Evolutionary conservation across 1,139 yeast genomes (phyloP).

Genomic region (Sugiyamaella xylanicola): DNA sequence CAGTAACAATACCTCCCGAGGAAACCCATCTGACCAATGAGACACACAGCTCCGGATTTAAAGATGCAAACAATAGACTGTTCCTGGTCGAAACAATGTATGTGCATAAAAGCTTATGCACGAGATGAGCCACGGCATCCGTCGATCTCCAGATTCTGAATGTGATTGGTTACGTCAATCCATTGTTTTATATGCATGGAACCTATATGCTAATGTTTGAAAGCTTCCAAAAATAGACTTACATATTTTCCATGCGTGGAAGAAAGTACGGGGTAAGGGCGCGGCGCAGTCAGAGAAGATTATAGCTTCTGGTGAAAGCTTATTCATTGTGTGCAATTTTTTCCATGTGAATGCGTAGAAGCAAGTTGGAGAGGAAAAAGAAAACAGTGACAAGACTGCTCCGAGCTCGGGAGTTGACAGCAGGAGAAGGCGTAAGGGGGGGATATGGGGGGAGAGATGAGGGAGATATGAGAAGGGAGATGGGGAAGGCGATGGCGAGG

Average conservation of each 20-base stretch:
- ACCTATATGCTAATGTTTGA: not conserved
- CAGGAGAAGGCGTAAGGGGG: not conserved
- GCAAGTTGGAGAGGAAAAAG: not conserved
- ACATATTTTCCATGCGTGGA: not conserved
- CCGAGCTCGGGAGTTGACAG: not conserved
- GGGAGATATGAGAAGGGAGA: not conserved
- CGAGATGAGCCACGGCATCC: constrained; percentile 1
- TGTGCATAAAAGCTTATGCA: constrained; percentile 3
- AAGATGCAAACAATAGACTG: not conserved
- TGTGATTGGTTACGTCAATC: not conserved
- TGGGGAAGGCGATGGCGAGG: too few species aligned
- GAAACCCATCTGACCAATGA: not conserved
- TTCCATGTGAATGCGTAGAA: not conserved
- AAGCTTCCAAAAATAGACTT: constrained; percentile 4
- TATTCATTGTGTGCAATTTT: not conserved
- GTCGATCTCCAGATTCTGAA: not conserved
- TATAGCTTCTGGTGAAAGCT: not conserved
- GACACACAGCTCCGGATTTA: not conserved
- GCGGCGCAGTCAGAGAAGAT: not conserved
- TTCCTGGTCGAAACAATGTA: not conserved
- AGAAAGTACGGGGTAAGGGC: constrained; percentile 6
- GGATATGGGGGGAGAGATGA: not conserved
- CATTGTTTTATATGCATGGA: constrained; percentile 5
- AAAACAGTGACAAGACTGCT: not conserved
- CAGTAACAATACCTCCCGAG: not conserved